Evolutionary conservation across 495 filamentous ascomycete species (phyloP), one percentile per base, ranked within the genome.

Genomic region (Aspergillus saccharolyticus): DNA sequence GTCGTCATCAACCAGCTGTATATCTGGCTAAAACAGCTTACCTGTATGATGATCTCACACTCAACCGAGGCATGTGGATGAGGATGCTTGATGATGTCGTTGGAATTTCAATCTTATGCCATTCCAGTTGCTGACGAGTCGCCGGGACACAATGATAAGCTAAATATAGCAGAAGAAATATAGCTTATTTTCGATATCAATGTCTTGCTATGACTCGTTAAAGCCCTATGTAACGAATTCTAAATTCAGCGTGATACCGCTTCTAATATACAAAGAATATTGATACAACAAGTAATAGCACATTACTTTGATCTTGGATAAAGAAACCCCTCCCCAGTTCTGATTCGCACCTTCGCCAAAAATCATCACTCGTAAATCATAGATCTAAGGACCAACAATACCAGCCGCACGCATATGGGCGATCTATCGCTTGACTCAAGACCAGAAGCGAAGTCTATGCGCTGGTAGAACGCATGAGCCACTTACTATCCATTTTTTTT

Each of bases 361-460:
- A 19, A 17, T 49, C 46, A 49, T 49, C 46, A 49, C 24, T 49
- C 46, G 46, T 49, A 49, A 39, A 39, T 39, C 33, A 39, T 39
- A 39, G 33, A 39, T 39, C 33, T 2, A 39, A 12, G 33, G 2
- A 2, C 33, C 14, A 12, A 2, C 5, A 39, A 39, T 39, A 12
- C 33, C 33, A 5, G 33, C 7, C 33, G 33, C 10, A 39, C 33
- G 33, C 10, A 39, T 6, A 39, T 5, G 10, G 7, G 4, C 12
- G 12, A 12, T 2, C 12, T 8, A 15, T 15, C 33, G 12, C 5
- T 39, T 2, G 33, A 9, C 33, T 10, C 33, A 12, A 39, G 33
- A 28, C 33, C 12, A 8, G 33, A 39, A 6, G 33, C 33, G 33
- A 39, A 15, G 12, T 15, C 14, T 12, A 39, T 12, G 33, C 33